phyloP scores from a whole-genome alignment of 148 eudicot genomes.

The Amaranthus cruentus region DNA sequence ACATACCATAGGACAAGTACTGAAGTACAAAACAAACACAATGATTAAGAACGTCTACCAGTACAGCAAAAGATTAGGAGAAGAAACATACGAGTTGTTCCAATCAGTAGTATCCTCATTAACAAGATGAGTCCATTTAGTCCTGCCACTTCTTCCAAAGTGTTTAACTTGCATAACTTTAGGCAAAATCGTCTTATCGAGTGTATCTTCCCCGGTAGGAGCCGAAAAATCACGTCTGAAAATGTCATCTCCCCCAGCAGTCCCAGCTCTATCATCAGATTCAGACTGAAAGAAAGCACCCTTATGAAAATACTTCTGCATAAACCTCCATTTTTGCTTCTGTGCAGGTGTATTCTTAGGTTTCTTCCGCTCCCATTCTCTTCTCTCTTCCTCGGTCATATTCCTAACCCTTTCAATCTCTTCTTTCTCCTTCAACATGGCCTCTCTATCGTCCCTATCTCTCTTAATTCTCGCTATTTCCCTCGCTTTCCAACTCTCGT shows the following conservation, averaged over 20 bases:
- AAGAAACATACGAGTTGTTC: slow-evolving; percentile 66
- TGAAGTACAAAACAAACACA: not conserved
- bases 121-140: slow-evolving; percentile 97
- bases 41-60: not conserved
- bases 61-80: not conserved
- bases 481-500: slow-evolving; percentile 81
- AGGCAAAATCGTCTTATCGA: slow-evolving; percentile 80
- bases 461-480: slow-evolving; percentile 91
- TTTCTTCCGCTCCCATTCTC: slow-evolving; percentile 91
- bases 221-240: slow-evolving; percentile 72
- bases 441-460: slow-evolving; percentile 85
- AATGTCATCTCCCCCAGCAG: slow-evolving; percentile 49
- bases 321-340: slow-evolving; percentile 88
- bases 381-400: slow-evolving; percentile 94
- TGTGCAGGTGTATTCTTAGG: slow-evolving; percentile 38
- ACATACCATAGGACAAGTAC: not conserved
- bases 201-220: slow-evolving; percentile 88
- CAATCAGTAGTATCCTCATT: slow-evolving; percentile 86
- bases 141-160: slow-evolving; percentile 93
- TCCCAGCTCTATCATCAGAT: slow-evolving; percentile 65
- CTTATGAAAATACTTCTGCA: slow-evolving; percentile 96
- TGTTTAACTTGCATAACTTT: slow-evolving; percentile 97
- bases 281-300: slow-evolving; percentile 86
- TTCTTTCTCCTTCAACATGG: slow-evolving; percentile 78
- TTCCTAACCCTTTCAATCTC: slow-evolving; percentile 90